Evolutionary conservation across 768 basidiomycete species (phyloP).

Genomic region (Pleurotus salmoneostramineus): DNA sequence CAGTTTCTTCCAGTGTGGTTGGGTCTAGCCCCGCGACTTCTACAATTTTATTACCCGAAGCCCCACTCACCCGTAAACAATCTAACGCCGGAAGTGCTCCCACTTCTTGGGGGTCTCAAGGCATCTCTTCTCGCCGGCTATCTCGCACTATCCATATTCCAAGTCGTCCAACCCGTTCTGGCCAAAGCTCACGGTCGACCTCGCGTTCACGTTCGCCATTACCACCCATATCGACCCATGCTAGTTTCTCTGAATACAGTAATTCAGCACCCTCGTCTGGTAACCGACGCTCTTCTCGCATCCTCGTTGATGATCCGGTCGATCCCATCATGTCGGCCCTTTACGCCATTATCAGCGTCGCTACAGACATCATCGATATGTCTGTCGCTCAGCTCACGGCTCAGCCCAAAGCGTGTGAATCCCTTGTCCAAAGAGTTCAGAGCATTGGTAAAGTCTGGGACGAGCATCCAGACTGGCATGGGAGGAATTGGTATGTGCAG

Average conservation of each 20-base stretch:
- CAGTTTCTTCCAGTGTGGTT: constrained; percentile 52
- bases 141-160: constrained; percentile 83
- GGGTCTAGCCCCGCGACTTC: constrained; percentile 61
- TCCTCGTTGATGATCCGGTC: constrained; percentile 79
- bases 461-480: constrained; percentile 97
- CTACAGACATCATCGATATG: constrained; percentile 92
- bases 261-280: constrained; percentile 36
- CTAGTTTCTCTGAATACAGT: constrained; percentile 58
- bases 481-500: constrained; percentile 97
- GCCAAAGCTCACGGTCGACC: constrained; percentile 87
- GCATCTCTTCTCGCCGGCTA: constrained; percentile 69
- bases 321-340: constrained; percentile 89
- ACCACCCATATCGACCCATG: constrained; percentile 62
- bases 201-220: constrained; percentile 94
- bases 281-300: constrained; percentile 77
- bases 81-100: constrained; percentile 40
- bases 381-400: constrained; percentile 81
- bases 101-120: constrained; percentile 52
- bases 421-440: constrained; percentile 88
- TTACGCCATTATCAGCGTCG: constrained; percentile 89
- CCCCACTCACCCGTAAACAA: constrained; percentile 63
- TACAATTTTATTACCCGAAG: constrained; percentile 57
- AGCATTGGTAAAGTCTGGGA: constrained; percentile 94
- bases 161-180: constrained; percentile 60
- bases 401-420: constrained; percentile 79